Evolutionary conservation across 169 alveolate genomes (phyloP), one percentile per base, ranked within the genome.

Genomic region (Eimeria tenella): DNA sequence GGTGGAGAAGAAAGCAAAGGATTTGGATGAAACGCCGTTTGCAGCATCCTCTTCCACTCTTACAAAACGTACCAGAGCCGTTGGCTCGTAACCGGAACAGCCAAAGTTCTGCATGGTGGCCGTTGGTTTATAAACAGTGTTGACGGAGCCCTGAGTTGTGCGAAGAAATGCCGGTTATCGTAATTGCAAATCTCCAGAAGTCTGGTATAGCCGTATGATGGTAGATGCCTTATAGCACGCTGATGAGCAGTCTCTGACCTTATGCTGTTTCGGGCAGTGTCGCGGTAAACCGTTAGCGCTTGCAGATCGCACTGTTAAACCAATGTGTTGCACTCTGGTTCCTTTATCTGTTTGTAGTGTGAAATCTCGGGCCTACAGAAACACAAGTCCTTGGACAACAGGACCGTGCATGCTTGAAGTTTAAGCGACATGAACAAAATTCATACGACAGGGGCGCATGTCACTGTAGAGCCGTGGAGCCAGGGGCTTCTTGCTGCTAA

Each of bases 11-110:
- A 84, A 84, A 15, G 63, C 92, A 9, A 84, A 84, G 56, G 92
- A 63, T 23, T 42, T 84, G 79, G 92, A 84, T 84, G 92, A 84
- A 9, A 56, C 63, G 65, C 81, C 92, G n/a, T 84, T 84, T n/a
- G 75, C 82, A 13, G 49, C 81, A 53, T 84, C 92, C 77, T 84
- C 92, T 7, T 84, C 92, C 15, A 84, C 92, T n/a, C 60, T 84
- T 2, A 84, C 92, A 11, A 84, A 84, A 79, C 92, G 92, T 79
- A 84, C 92, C 63, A 56, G 92, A 9, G 92, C 92, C 53, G 92
- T 84, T 62, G 92, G 92, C 55, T 84, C 92, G 3, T 84, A 63
- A 70, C 10, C 50, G 50, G 3, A 31, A 31, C 42, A 31, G 42
- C 42, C 42, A 31, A 31, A 31, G 42, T 31, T 31, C 42, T 31